Conservation (phyloP, 306 rosid species). For the Fragaria iinumae region DNA sequence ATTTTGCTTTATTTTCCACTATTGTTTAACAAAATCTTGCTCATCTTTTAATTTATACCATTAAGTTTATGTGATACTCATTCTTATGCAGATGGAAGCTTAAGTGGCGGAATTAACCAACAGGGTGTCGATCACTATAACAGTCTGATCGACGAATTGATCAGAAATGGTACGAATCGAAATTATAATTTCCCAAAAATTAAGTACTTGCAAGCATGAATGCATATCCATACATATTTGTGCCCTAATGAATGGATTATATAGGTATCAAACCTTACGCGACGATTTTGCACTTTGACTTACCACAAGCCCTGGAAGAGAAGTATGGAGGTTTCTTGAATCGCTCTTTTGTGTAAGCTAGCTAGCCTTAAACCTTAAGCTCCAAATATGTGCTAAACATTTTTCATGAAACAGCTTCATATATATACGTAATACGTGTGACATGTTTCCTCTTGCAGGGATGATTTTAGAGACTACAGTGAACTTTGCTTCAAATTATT, state of each 20-base stretch:
- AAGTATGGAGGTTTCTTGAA: constrained; percentile 27
- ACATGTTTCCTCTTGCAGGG: constrained; percentile 13
- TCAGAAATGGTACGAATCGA: constrained; percentile 7
- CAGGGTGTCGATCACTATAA: constrained; percentile 27
- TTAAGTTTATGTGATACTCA: no score
- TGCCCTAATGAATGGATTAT: neutral
- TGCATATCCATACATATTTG: no score
- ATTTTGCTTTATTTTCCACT: neutral
- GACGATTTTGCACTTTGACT: constrained; percentile 24
- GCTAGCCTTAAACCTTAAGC: neutral
- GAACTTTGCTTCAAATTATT: constrained; percentile 48
- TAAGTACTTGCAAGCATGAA: neutral
- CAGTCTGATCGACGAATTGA: constrained; percentile 21
- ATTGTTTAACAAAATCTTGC: neutral
- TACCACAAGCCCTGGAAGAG: constrained; percentile 26
- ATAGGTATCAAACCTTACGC: constrained; percentile 26
- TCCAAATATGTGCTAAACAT: no score
- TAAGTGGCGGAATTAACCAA: constrained; percentile 27
- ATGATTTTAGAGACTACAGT: constrained; percentile 31
- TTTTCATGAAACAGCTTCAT: no score
- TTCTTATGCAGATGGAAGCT: constrained; percentile 23
- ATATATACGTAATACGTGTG: no score
- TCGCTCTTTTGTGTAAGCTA: constrained; percentile 13
- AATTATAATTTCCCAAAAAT: no score
- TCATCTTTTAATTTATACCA: neutral